Evolutionary conservation across 2,329 filamentous ascomycete species (phyloP), one percentile per base, ranked within the genome.

Genomic region (Acrodontium crateriforme): DNA sequence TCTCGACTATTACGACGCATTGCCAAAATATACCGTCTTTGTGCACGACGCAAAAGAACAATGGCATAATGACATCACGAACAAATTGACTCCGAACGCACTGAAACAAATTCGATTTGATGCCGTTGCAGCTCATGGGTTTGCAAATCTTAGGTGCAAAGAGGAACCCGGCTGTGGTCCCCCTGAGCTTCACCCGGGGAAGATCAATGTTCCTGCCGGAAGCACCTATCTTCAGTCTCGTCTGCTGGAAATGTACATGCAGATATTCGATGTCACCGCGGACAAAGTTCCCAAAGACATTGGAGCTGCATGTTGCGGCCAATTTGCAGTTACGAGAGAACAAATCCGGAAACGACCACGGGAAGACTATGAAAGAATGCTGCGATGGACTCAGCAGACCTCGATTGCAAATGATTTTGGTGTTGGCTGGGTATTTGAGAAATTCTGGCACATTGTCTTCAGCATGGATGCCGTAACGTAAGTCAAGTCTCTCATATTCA

Each of bases 311-410:
- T 45, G 45, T 27, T 46, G 51, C 26, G 42, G 41, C 3, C 45
- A 50, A 25, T 56, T 56, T 31, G 53, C 45, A 6, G 53, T 55
- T 2, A 44, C 38, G 9, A 40, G 29, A 16, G 37, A 33, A 13
- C 45, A 51, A 32, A 37, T 56, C 4, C 30, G 37, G 30, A 38
- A 38, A 30, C 26, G 44, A 13, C 35, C 41, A 12, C 38, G 47
- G 26, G 32, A 36, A 5, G 49, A 53, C 16, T 56, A 54, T 27
- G 34, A 41, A 30, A 46, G 52, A n/a, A n/a, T n/a, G n/a, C n/a
- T n/a, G n/a, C n/a, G n/a, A n/a, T n/a, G n/a, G n/a, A n/a, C n/a
- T n/a, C n/a, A n/a, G n/a, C n/a, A n/a, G n/a, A n/a, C n/a, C n/a
- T n/a, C n/a, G n/a, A n/a, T n/a, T n/a, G n/a, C n/a, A n/a, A n/a